Percentiles rank a stretch among this genome's conserved stretches.
These are phyloP conservation scores for Solanum pimpinellifolium DNA, from an alignment of 257 asterid genomes.

Conservation along the genomic window DNA sequence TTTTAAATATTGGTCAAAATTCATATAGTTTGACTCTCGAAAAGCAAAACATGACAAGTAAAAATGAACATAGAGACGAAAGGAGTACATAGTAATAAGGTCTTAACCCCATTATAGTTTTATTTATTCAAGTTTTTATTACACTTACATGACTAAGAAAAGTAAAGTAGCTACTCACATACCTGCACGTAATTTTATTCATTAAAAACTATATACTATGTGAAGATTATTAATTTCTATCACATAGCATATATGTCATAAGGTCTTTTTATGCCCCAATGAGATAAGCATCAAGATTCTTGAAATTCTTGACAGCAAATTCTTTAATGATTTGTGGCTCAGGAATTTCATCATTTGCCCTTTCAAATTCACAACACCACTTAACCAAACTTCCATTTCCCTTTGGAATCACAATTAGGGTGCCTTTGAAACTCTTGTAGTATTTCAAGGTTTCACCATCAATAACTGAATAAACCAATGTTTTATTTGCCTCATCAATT, in stretches of 20 bases:
- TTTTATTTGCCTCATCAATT: slow-evolving; percentile 51
- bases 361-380: slow-evolving; percentile 59
- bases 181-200: slow-evolving; percentile 1
- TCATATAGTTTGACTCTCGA: too few relatives aligned
- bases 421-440: slow-evolving; percentile 56
- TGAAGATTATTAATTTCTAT: neutral
- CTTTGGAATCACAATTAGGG: slow-evolving; percentile 20
- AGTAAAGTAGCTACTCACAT: neutral
- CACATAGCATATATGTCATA: neutral
- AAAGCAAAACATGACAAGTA: too few relatives aligned
- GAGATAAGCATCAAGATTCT: slow-evolving; percentile 59
- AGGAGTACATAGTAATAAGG: neutral
- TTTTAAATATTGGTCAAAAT: too few relatives aligned
- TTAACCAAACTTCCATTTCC: slow-evolving; percentile 48
- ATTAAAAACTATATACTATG: neutral
- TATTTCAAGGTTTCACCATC: slow-evolving; percentile 58
- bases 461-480: slow-evolving; percentile 27
- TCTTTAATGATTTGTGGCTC: slow-evolving; percentile 55
- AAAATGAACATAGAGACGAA: too few relatives aligned
- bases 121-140: neutral
- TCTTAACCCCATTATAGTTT: neutral
- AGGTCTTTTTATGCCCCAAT: slow-evolving; percentile 4
- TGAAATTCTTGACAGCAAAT: slow-evolving; percentile 54
- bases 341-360: slow-evolving; percentile 50
- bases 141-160: neutral